Evolutionary conservation across 2,329 filamentous ascomycete genomes (phyloP).

Genomic region (Plectosphaerella plurivora): DNA sequence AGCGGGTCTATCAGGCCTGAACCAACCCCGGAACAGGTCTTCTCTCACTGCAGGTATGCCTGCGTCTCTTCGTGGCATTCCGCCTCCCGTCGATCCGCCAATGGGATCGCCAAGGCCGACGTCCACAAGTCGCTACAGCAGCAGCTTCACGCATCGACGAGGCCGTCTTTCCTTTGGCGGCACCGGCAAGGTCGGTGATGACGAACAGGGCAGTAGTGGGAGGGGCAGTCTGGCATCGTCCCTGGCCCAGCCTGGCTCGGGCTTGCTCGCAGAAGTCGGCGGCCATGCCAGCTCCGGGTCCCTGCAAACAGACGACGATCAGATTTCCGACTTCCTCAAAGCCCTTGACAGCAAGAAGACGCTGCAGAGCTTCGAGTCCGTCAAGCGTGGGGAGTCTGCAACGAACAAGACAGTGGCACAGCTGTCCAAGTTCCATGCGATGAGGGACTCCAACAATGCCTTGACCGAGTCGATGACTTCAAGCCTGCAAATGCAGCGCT

Average conservation of each 20-base stretch:
- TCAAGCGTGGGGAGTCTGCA: slow-evolving; percentile 63
- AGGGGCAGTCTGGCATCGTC: slow-evolving; percentile 71
- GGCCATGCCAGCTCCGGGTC: slow-evolving; percentile 64
- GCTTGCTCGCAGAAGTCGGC: slow-evolving; percentile 67
- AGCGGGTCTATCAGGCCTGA: slow-evolving; percentile 42
- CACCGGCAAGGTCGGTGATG: slow-evolving; percentile 60
- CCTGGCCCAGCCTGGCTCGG: slow-evolving; percentile 69
- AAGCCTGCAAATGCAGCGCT: slow-evolving; percentile 78
- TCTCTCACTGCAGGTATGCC: slow-evolving; percentile 74
- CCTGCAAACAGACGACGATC: slow-evolving; percentile 75
- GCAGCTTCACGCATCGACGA: slow-evolving; percentile 85
- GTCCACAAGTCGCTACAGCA: slow-evolving; percentile 81
- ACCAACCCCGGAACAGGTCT: slow-evolving; percentile 63
- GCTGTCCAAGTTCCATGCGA: slow-evolving; percentile 77
- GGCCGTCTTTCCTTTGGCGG: slow-evolving; percentile 74
- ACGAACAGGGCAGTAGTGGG: slow-evolving; percentile 77
- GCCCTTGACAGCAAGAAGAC: slow-evolving; percentile 84
- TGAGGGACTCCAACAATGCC: slow-evolving; percentile 84
- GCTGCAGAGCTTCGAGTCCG: slow-evolving; percentile 70
- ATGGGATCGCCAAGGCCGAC: slow-evolving; percentile 74
- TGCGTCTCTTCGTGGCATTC: slow-evolving; percentile 63
- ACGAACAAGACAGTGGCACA: slow-evolving; percentile 75
- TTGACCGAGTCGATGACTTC: slow-evolving; percentile 92
- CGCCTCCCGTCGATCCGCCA: slow-evolving; percentile 59
- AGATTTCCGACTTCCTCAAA: slow-evolving; percentile 90